Conservation (phyloP, 129 eudicot species). For the Helichrysum umbraculigerum region DNA sequence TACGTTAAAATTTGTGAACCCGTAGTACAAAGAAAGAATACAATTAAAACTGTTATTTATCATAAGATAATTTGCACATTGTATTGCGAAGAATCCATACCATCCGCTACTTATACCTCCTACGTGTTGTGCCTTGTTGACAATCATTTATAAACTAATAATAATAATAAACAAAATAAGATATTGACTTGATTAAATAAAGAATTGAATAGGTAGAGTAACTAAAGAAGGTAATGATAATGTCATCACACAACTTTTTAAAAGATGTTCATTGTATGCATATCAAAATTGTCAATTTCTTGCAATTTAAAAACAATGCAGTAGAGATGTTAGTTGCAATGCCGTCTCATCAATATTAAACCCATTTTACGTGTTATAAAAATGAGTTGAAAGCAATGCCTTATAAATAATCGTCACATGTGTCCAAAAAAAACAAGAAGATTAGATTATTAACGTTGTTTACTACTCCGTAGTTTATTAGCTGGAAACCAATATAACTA, state of each 20-base stretch:
- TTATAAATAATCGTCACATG: not conserved
- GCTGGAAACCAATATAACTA: too few relatives aligned
- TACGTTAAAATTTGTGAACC: too few relatives aligned
- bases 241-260: not conserved
- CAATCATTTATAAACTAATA: not conserved
- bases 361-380: not conserved
- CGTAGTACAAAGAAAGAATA: too few relatives aligned
- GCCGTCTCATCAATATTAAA: not conserved
- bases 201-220: not conserved
- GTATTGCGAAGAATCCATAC: too few relatives aligned
- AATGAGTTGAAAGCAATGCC: not conserved
- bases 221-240: not conserved
- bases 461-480: too few relatives aligned
- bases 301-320: not conserved
- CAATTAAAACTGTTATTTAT: too few relatives aligned
- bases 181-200: not conserved
- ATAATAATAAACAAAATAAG: not conserved
- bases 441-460: too few relatives aligned
- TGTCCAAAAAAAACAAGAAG: too few relatives aligned
- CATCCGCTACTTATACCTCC: too few relatives aligned
- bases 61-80: too few relatives aligned
- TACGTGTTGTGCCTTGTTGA: not conserved
- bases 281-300: not conserved
- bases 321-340: not conserved
- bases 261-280: not conserved